phyloP scores from a whole-genome alignment of 495 filamentous ascomycete species.

The Penicillium arizonense region DNA sequence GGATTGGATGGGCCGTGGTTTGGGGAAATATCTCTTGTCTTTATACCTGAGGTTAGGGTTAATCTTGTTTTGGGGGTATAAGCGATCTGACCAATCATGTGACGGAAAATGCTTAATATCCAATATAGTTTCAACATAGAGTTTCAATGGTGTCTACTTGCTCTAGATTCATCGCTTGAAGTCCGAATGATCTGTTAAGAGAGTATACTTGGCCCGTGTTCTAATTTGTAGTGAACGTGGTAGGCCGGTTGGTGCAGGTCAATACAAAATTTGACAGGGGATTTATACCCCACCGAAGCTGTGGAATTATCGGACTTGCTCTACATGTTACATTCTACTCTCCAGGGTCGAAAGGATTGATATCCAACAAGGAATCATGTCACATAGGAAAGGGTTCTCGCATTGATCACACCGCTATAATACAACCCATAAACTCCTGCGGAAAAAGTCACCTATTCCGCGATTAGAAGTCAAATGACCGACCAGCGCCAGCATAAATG shows the following conservation, averaged over 20 bases:
- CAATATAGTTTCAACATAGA: no score
- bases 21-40: not conserved
- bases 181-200: no score
- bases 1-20: not conserved
- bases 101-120: no score
- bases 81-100: constrained; percentile 1
- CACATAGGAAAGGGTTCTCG: not conserved
- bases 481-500: constrained; percentile 4
- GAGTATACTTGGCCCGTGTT: no score
- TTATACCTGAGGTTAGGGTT: not conserved
- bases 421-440: constrained; percentile 1
- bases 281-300: no score
- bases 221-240: no score
- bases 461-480: not conserved
- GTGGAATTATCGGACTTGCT: not conserved
- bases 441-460: constrained; percentile 1
- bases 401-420: not conserved
- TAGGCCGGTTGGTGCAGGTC: no score
- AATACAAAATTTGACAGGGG: no score
- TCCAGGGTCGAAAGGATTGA: not conserved
- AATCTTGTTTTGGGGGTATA: not conserved
- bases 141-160: no score
- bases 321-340: not conserved
- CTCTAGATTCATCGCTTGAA: no score
- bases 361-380: no score